Evolutionary conservation across 805 yeast genomes (phyloP), one percentile per base, ranked within the genome.

Genomic region (Debaryomyces castellii): DNA sequence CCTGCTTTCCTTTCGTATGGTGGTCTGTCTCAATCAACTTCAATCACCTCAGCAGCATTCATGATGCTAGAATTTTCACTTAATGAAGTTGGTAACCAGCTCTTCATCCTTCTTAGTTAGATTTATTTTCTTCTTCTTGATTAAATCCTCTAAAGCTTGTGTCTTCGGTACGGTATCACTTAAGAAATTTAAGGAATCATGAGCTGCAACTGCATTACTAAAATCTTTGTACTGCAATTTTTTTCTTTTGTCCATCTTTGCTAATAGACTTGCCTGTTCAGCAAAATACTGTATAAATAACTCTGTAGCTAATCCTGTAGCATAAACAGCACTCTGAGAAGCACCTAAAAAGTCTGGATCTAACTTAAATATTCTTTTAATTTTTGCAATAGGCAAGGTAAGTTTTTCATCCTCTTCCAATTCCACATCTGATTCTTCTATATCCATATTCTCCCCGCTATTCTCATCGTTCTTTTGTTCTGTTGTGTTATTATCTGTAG

Each of bases 251-350:
- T 81, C 85, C 30, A 81, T 69, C 53, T 81, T 79, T 25, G 95
- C 87, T 18, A 74, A 69, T 45, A 83, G 63, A 5, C 81, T 70
- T 0, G 94, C 90, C 58, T 85, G 88, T 58, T 83, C 89, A 1
- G 87, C 76, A 49, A 87, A 73, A 56, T 81, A 79, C 62, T 82
- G 83, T 18, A 87, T 74, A 58, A 87, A 87, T 18, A 85, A 64
- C 55, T 87, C 94, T 0, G 92, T 81, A 7, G 94, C 90, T n/a
- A 85, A 74, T 2, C 88, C 89, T 5, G 87, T 72, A 12, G 89
- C 77, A 59, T 80, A 83, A n/a, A 84, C 87, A 0, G 92, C 89
- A 23, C 82, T 71, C 46, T 80, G 84, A 2, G 89, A 80, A 1
- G 88, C 81, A 1, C 83, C 78, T 5, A 74, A 64, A 52, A 84